phyloP scores from a whole-genome alignment of 371 early-diverging fungal species.

The Parasitella parasitica region DNA sequence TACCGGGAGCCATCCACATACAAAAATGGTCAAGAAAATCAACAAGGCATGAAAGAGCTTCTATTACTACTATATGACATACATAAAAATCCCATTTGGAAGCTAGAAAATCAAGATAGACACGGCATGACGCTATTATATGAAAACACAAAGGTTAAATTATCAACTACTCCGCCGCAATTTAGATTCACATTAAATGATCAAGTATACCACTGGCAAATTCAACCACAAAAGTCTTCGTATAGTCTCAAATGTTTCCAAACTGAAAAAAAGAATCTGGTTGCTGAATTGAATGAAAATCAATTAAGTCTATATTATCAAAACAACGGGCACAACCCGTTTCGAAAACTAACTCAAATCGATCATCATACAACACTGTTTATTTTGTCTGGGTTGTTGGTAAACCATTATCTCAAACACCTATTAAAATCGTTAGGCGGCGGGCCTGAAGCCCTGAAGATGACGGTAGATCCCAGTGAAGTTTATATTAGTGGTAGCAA shows the following conservation, averaged over 20 bases:
- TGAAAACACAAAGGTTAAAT: constrained; percentile 1
- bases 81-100: constrained; percentile 23
- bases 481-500: background rate
- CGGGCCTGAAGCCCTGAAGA: constrained; percentile 28
- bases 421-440: constrained; percentile 31
- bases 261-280: constrained; percentile 9
- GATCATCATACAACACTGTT: constrained; percentile 28
- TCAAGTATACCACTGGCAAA: constrained; percentile 22
- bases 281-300: constrained; percentile 8
- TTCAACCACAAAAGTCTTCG: background rate
- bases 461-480: constrained; percentile 23
- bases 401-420: constrained; percentile 26
- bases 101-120: constrained; percentile 30
- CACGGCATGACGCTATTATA: constrained; percentile 24
- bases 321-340: background rate
- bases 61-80: constrained; percentile 14
- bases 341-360: background rate
- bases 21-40: background rate
- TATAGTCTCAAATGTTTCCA: constrained; percentile 13
- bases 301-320: background rate
- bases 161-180: constrained; percentile 29
- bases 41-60: background rate
- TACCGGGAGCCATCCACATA: background rate
- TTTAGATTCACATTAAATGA: constrained; percentile 15
- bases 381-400: constrained; percentile 29